These are phyloP conservation scores for Colletotrichum australisinense DNA, from an alignment of 2,329 filamentous ascomycete genomes.

Conservation along the genomic window DNA sequence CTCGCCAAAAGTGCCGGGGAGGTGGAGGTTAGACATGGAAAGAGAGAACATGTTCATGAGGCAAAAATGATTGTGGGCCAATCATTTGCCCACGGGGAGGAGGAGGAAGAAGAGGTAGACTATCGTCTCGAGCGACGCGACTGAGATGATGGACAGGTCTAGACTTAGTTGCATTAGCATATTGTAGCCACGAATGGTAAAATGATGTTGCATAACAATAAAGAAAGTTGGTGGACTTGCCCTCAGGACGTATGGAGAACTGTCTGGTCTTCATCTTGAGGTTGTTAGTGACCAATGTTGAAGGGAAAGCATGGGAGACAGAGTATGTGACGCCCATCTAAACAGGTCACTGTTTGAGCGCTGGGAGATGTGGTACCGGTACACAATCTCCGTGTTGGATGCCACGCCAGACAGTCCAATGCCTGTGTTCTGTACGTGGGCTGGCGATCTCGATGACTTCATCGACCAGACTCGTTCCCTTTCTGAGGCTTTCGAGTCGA, in stretches of 20 bases:
- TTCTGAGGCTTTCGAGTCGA: too few species aligned
- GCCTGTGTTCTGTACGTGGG: too few species aligned
- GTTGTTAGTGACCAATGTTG: neutral
- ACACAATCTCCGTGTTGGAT: neutral
- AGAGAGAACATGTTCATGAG: neutral
- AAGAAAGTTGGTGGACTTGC: neutral
- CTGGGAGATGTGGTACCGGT: neutral
- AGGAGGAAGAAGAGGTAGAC: neutral
- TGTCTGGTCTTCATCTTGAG: neutral
- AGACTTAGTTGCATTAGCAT: neutral
- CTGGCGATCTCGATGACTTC: too few species aligned
- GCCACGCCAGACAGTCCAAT: too few species aligned
- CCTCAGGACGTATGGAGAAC: neutral
- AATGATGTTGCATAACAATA: neutral
- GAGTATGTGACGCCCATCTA: neutral
- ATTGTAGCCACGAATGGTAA: neutral
- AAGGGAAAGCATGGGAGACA: neutral
- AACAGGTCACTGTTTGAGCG: neutral
- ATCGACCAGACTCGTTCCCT: too few species aligned
- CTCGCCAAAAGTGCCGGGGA: neutral
- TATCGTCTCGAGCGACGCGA: neutral
- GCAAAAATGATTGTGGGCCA: neutral
- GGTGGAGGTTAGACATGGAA: neutral
- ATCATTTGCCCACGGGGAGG: slow-evolving; percentile 7
- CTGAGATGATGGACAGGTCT: neutral